A percentile compares a stretch with the other conserved stretches of the same genome.
Evolutionary conservation across 495 filamentous ascomycete genomes (phyloP).

Genomic region (Penicilliopsis zonata): DNA sequence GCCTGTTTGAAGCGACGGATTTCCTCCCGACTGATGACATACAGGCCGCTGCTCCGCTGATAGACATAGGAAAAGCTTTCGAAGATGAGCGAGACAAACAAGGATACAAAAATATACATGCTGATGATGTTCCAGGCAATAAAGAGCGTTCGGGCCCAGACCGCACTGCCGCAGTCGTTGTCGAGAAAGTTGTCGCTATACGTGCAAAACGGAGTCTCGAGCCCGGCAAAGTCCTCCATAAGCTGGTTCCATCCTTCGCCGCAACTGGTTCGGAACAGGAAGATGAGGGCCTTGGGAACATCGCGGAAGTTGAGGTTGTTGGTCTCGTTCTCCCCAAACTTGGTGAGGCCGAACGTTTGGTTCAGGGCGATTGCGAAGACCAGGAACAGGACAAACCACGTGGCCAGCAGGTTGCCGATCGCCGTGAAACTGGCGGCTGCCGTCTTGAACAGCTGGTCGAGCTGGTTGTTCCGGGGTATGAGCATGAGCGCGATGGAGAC

Average conservation of each 20-base stretch:
- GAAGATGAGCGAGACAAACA: constrained; percentile 98
- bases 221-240: constrained; percentile 90
- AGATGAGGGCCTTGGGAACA: constrained; percentile 83
- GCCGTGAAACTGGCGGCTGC: constrained; percentile 87
- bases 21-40: constrained; percentile 79
- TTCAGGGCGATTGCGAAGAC: constrained; percentile 95
- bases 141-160: constrained; percentile 81
- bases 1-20: constrained; percentile 96
- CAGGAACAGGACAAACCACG: constrained; percentile 93
- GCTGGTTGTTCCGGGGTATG: constrained; percentile 92
- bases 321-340: constrained; percentile 61
- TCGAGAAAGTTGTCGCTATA: constrained; percentile 52
- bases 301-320: constrained; percentile 87
- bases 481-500: constrained; percentile 84
- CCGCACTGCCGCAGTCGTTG: constrained; percentile 85
- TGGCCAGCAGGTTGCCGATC: constrained; percentile 87
- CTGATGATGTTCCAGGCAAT: constrained; percentile 97
- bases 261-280: constrained; percentile 84
- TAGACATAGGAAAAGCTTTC: constrained; percentile 99
- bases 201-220: constrained; percentile 66
- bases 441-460: constrained; percentile 98
- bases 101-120: constrained; percentile 99
- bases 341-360: constrained; percentile 90
- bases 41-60: constrained; percentile 71
- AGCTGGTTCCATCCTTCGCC: constrained; percentile 94